Conservation (phyloP, 305 asterid genomes). For the Vinca major region DNA sequence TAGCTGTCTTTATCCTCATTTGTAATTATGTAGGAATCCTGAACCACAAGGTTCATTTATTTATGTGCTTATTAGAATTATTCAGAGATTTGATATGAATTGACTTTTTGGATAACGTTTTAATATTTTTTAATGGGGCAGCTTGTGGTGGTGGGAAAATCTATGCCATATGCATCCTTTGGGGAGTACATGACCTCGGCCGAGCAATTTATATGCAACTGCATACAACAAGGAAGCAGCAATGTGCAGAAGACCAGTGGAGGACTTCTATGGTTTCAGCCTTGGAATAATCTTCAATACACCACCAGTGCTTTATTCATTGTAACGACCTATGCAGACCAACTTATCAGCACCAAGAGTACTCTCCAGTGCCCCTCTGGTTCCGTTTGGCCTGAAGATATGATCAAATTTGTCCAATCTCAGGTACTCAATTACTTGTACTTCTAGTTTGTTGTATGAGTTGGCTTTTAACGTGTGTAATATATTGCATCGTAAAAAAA, state of each 20-base stretch:
- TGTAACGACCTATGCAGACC: slow-evolving; percentile 32
- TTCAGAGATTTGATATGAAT: too few species aligned
- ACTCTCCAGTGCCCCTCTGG: slow-evolving; percentile 32
- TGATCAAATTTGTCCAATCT: slow-evolving; percentile 25
- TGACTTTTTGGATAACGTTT: too few species aligned
- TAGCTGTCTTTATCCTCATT: too few species aligned
- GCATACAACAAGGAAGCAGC: slow-evolving; percentile 35
- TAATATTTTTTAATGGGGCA: slow-evolving; percentile 9
- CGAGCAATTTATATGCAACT: slow-evolving; percentile 47
- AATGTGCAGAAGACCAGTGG: slow-evolving; percentile 23
- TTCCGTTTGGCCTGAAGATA: slow-evolving; percentile 13
- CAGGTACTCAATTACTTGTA: slow-evolving; percentile 30
- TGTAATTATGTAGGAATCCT: too few species aligned
- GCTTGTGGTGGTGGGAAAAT: slow-evolving; percentile 28
- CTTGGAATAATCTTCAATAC: slow-evolving; percentile 53
- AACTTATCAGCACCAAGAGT: slow-evolving; percentile 12
- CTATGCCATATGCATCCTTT: slow-evolving; percentile 12
- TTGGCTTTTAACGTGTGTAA: too few species aligned
- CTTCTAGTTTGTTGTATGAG: too few species aligned
- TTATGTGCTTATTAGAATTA: too few species aligned
- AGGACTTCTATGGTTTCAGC: slow-evolving; percentile 38
- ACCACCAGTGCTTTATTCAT: slow-evolving; percentile 41
- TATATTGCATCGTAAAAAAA: too few species aligned
- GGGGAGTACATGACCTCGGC: slow-evolving; percentile 23
- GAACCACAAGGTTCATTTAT: too few species aligned